phyloP scores from a whole-genome alignment of 805 yeast genomes.

The Sungouiozyma intestinalis region DNA sequence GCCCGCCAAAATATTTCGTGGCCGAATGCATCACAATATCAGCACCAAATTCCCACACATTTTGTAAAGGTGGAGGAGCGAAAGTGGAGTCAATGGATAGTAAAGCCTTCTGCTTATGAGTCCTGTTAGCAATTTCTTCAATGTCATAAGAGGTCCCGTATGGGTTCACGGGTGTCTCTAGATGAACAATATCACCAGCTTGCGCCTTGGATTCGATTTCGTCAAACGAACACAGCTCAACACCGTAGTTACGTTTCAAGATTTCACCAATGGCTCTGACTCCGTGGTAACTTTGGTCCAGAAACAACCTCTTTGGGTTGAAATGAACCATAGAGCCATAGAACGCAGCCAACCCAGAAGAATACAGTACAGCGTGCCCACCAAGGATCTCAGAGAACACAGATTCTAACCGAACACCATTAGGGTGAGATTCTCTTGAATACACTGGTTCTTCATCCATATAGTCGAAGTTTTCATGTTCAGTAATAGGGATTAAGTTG shows the following conservation, averaged over 20 bases:
- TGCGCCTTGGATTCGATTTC: slow-evolving; percentile 37
- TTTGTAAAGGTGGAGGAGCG: slow-evolving; percentile 85
- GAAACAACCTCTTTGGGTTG: slow-evolving; percentile 64
- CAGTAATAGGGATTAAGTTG: slow-evolving; percentile 40
- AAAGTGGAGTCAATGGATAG: slow-evolving; percentile 77
- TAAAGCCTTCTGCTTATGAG: slow-evolving; percentile 68
- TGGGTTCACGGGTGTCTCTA: slow-evolving; percentile 88
- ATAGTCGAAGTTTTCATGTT: slow-evolving; percentile 25
- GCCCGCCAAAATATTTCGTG: slow-evolving; percentile 93
- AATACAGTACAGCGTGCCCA: slow-evolving; percentile 58
- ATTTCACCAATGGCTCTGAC: slow-evolving; percentile 60
- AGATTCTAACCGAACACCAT: slow-evolving; percentile 54
- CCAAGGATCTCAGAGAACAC: slow-evolving; percentile 49
- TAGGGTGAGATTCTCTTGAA: slow-evolving; percentile 70
- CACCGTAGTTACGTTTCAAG: slow-evolving; percentile 48
- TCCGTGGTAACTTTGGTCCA: slow-evolving; percentile 82
- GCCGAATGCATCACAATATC: slow-evolving; percentile 90
- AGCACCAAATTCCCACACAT: slow-evolving; percentile 75
- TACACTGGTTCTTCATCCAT: slow-evolving; percentile 39
- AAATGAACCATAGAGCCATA: slow-evolving; percentile 58
- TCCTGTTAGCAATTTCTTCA: slow-evolving; percentile 49
- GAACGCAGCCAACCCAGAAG: slow-evolving; percentile 76
- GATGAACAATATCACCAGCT: slow-evolving; percentile 67
- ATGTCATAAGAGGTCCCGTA: slow-evolving; percentile 59
- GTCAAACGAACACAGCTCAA: slow-evolving; percentile 40